Percentiles rank a stretch among this genome's conserved stretches.
phyloP scores from a whole-genome alignment of 1,139 yeast genomes.

The Saccharomyces hybrid region DNA sequence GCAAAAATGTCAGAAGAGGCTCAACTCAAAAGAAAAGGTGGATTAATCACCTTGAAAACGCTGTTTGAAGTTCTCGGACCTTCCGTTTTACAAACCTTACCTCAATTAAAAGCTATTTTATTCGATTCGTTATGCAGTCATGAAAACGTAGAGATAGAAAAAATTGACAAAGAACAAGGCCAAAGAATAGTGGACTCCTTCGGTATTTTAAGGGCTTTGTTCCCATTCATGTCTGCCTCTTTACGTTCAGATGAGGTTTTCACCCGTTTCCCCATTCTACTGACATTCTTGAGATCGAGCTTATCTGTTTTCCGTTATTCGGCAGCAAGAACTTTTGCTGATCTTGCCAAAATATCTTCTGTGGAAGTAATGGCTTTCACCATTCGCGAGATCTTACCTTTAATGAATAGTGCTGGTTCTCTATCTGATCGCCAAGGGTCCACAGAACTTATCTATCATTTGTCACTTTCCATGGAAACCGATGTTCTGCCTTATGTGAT shows the following conservation, averaged over 20 bases:
- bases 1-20: slow-evolving; percentile 67
- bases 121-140: slow-evolving; percentile 50
- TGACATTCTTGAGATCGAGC: slow-evolving; percentile 58
- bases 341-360: slow-evolving; percentile 69
- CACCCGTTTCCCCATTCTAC: slow-evolving; percentile 41
- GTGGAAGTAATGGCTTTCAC: slow-evolving; percentile 68
- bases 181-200: slow-evolving; percentile 82
- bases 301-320: slow-evolving; percentile 82
- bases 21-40: slow-evolving; percentile 75
- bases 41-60: slow-evolving; percentile 59
- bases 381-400: slow-evolving; percentile 72
- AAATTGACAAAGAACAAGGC: slow-evolving; percentile 47
- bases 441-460: slow-evolving; percentile 81
- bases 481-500: slow-evolving; percentile 90
- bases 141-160: slow-evolving; percentile 33
- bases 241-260: slow-evolving; percentile 45
- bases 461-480: slow-evolving; percentile 79
- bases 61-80: slow-evolving; percentile 46
- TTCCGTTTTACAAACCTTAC: slow-evolving; percentile 51
- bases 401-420: slow-evolving; percentile 70
- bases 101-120: slow-evolving; percentile 62
- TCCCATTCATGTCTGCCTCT: slow-evolving; percentile 50
- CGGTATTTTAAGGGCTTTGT: slow-evolving; percentile 70
- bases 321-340: slow-evolving; percentile 84
- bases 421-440: slow-evolving; percentile 86